phyloP scores from a whole-genome alignment of 352 stramenopile genomes.

The Phytophthora citrophthora region DNA sequence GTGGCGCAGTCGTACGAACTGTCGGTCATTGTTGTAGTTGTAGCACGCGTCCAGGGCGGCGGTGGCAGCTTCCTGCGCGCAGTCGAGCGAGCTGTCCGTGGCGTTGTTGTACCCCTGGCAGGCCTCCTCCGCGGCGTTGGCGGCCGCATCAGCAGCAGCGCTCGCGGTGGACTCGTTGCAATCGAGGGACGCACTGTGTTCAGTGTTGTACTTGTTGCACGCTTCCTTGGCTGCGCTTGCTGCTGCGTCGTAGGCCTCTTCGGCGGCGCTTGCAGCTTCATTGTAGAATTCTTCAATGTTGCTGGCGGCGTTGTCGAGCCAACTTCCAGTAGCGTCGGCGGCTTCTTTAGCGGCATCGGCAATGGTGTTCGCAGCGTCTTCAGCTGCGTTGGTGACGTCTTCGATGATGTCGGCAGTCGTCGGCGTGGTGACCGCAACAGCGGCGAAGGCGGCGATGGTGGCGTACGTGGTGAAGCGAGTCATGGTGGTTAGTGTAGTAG shows the following conservation, averaged over 20 bases:
- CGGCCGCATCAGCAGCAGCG: constrained; percentile 23
- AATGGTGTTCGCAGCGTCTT: constrained; percentile 30
- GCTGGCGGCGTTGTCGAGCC: constrained; percentile 31
- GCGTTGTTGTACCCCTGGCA: constrained; percentile 26
- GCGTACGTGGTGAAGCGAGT: constrained; percentile 24
- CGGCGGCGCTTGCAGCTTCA: constrained; percentile 24
- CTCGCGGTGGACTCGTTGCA: constrained; percentile 27
- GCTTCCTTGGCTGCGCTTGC: constrained; percentile 26
- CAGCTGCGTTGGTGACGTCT: constrained; percentile 21
- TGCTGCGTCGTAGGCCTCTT: constrained; percentile 23
- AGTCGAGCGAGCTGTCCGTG: constrained; percentile 29
- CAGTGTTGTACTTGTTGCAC: constrained; percentile 23
- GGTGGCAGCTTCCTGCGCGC: constrained; percentile 20
- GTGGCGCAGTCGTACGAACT: constrained; percentile 30
- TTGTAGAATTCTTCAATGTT: constrained; percentile 30
- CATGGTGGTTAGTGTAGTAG: constrained; percentile 17
- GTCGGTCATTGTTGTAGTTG: constrained; percentile 31
- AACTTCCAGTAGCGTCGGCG: constrained; percentile 21
- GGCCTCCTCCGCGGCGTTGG: constrained; percentile 20
- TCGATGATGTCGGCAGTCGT: constrained; percentile 25
- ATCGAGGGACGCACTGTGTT: constrained; percentile 24
- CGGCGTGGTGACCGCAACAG: constrained; percentile 5
- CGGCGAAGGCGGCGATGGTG: constrained; percentile 14
- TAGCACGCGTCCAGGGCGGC: constrained; percentile 26
- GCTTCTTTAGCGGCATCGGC: constrained; percentile 21